These are phyloP conservation scores for Bruguiera sexangula DNA, from an alignment of 345 rosid genomes.

Conservation along the genomic window DNA sequence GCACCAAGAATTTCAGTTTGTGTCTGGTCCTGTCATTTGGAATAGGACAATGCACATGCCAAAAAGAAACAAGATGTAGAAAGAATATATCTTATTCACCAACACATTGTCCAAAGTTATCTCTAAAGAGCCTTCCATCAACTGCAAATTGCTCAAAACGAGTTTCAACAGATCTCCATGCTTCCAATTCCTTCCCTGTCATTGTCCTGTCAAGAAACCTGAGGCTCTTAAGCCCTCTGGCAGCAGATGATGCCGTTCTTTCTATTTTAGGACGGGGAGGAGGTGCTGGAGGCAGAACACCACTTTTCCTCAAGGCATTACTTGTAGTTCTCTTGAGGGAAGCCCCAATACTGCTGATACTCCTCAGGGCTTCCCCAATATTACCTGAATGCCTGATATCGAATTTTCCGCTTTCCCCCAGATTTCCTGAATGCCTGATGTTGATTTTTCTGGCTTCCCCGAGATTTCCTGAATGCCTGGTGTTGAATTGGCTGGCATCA, in stretches of 20 bases:
- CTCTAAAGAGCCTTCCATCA: conserved; percentile 49
- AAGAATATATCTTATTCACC: conserved; percentile 35
- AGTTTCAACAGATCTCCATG: conserved; percentile 76
- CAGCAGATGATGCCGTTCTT: conserved; percentile 59
- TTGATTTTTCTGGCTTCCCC: too few species aligned
- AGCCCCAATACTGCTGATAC: conserved; percentile 23
- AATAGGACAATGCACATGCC: background rate
- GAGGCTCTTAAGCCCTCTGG: conserved; percentile 72
- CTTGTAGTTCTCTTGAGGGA: conserved; percentile 41
- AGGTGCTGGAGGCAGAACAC: conserved; percentile 16
- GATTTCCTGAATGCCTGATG: background rate
- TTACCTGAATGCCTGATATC: conserved; percentile 7
- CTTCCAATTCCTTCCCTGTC: conserved; percentile 73
- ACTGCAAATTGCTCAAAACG: conserved; percentile 65
- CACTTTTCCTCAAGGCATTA: conserved; percentile 40
- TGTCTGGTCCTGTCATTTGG: background rate
- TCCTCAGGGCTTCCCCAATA: conserved; percentile 19
- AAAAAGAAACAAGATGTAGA: background rate
- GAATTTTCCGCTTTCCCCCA: background rate
- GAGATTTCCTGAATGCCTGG: too few species aligned
- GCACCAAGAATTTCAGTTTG: background rate
- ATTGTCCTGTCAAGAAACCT: conserved; percentile 74
- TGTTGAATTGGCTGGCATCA: too few species aligned
- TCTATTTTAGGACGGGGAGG: conserved; percentile 35
- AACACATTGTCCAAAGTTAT: conserved; percentile 74